These are phyloP conservation scores for Glaciozyma martinii DNA, from an alignment of 768 basidiomycete species.

Conservation along the genomic window DNA sequence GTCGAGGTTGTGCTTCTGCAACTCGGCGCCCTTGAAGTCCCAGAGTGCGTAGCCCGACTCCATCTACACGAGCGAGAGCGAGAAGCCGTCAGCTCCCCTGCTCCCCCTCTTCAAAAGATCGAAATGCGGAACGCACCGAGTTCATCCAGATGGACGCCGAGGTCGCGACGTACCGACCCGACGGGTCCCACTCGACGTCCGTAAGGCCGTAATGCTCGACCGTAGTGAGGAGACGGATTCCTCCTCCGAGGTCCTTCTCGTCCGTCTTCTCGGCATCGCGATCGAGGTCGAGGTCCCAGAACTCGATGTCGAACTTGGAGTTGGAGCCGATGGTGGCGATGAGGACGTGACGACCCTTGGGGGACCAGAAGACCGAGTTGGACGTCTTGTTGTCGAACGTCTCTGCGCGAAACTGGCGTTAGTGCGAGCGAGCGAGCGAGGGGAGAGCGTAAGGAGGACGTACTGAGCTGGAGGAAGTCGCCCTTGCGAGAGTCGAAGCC, in stretches of 20 bases:
- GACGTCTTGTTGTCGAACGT: conserved; percentile 71
- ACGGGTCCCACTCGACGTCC: conserved; percentile 97
- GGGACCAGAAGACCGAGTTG: conserved; percentile 94
- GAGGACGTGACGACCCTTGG: conserved; percentile 88
- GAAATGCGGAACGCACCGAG: conserved; percentile 54
- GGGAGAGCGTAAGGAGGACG: conserved; percentile 22
- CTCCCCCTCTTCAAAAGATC: conserved; percentile 7
- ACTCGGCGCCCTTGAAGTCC: conserved; percentile 96
- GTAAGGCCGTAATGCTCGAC: conserved; percentile 96
- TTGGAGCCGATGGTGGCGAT: conserved; percentile 92
- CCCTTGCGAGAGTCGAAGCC: conserved; percentile 83
- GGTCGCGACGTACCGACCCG: conserved; percentile 83
- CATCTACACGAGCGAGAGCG: conserved; percentile 48
- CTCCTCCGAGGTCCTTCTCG: conserved; percentile 61
- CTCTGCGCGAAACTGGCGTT: conserved; percentile 43
- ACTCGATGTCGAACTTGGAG: conserved; percentile 92
- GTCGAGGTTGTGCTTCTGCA: conserved; percentile 71
- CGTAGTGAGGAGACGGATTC: conserved; percentile 73
- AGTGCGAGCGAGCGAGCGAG: background rate
- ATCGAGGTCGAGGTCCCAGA: conserved; percentile 96
- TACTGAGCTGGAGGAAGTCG: conserved; percentile 84
- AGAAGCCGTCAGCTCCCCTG: conserved; percentile 17
- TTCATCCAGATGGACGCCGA: conserved; percentile 93
- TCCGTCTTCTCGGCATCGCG: conserved; percentile 48
- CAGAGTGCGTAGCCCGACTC: conserved; percentile 94